Evolutionary conservation across 2,329 filamentous ascomycete species (phyloP).

Genomic region (Fusarium praegraminearum): DNA sequence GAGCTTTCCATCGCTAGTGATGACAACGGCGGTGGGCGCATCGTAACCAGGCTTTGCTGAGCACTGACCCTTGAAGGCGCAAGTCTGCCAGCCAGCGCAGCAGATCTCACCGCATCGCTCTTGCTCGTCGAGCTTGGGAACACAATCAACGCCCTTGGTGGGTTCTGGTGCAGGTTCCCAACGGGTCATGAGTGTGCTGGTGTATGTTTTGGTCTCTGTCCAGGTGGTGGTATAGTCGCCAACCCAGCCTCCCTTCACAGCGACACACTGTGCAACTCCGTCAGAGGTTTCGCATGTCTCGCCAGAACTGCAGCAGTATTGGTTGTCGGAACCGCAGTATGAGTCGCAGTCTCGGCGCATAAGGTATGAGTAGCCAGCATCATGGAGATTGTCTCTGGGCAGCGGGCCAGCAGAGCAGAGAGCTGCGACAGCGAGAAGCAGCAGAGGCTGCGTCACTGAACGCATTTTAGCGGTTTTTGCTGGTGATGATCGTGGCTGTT

Average conservation of each 20-base stretch:
- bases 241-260: slow-evolving; percentile 50
- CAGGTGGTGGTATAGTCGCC: slow-evolving; percentile 67
- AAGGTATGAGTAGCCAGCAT: slow-evolving; percentile 63
- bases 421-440: slow-evolving; percentile 55
- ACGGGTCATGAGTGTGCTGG: slow-evolving; percentile 67
- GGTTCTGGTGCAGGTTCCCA: slow-evolving; percentile 60
- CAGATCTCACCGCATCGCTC: slow-evolving; percentile 76
- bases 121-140: slow-evolving; percentile 65
- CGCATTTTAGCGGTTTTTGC: slow-evolving; percentile 39
- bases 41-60: slow-evolving; percentile 63
- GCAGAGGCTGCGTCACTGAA: slow-evolving; percentile 48
- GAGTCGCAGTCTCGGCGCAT: slow-evolving; percentile 62
- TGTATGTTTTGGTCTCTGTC: slow-evolving; percentile 71
- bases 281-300: slow-evolving; percentile 64
- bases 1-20: slow-evolving; percentile 61
- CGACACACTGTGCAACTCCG: slow-evolving; percentile 64
- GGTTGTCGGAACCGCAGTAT: slow-evolving; percentile 66
- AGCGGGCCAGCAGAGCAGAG: slow-evolving; percentile 60
- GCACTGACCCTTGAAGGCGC: slow-evolving; percentile 70
- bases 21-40: slow-evolving; percentile 56
- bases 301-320: slow-evolving; percentile 65
- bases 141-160: slow-evolving; percentile 61
- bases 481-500: slow-evolving; percentile 8
- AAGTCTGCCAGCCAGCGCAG: slow-evolving; percentile 78
- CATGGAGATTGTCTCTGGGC: slow-evolving; percentile 63